Evolutionary conservation across 495 filamentous ascomycete genomes (phyloP).

Genomic region (Tuber calosporum): DNA sequence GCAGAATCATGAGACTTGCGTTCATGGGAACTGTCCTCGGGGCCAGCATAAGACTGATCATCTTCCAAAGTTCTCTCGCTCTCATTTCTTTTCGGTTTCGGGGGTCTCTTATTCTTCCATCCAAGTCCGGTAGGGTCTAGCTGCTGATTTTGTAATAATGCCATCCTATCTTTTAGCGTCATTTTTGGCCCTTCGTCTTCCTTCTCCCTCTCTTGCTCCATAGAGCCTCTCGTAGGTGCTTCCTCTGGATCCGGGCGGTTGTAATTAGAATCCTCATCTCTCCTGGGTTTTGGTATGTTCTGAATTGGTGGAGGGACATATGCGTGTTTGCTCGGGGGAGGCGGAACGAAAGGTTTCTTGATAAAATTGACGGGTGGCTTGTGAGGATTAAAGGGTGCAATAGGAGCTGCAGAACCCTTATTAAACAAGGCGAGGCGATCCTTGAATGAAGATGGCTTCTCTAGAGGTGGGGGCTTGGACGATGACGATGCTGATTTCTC

Average conservation of each 20-base stretch:
- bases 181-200: slow-evolving; percentile 74
- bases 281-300: slow-evolving; percentile 66
- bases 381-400: slow-evolving; percentile 76
- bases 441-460: slow-evolving; percentile 83
- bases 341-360: slow-evolving; percentile 97
- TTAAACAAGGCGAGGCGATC: slow-evolving; percentile 98
- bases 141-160: slow-evolving; percentile 87
- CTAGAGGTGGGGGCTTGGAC: slow-evolving; percentile 56
- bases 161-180: slow-evolving; percentile 89
- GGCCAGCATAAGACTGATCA: slow-evolving; percentile 6
- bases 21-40: slow-evolving; percentile 15
- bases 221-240: slow-evolving; percentile 45
- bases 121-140: slow-evolving; percentile 65
- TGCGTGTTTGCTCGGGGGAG: slow-evolving; percentile 86
- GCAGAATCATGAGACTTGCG: slow-evolving; percentile 25
- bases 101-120: slow-evolving; percentile 85
- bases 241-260: slow-evolving; percentile 61
- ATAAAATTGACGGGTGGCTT: slow-evolving; percentile 63
- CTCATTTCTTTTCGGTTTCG: slow-evolving; percentile 67
- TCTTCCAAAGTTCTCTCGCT: slow-evolving; percentile 35
- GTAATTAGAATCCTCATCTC: slow-evolving; percentile 67
- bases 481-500: slow-evolving; percentile 40
- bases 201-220: slow-evolving; percentile 44
- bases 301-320: slow-evolving; percentile 69
- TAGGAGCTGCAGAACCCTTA: slow-evolving; percentile 72